These are phyloP conservation scores for Juncus inflexus DNA, from an alignment of 176 grass and related monocot genomes.

Conservation along the genomic window DNA sequence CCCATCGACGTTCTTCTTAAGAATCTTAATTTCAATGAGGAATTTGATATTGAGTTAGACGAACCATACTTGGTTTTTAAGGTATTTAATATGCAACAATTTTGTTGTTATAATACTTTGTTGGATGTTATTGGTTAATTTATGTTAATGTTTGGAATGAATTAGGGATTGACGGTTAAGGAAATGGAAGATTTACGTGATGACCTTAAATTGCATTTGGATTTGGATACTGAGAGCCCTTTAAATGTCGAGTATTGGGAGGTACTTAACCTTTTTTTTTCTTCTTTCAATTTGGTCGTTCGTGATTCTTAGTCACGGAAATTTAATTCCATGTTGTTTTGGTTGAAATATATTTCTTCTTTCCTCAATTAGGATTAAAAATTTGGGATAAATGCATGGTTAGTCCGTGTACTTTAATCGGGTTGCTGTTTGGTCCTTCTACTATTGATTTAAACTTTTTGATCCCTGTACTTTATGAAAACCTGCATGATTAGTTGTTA, in stretches of 20 bases:
- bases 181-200: conserved; percentile 90
- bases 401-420: too few relatives aligned
- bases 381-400: too few relatives aligned
- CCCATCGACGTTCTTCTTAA: conserved; percentile 96
- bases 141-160: conserved; percentile 15
- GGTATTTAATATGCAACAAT: conserved; percentile 33
- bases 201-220: conserved; percentile 98
- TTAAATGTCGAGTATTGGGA: conserved; percentile 88
- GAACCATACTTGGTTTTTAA: conserved; percentile 97
- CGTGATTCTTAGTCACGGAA: too few relatives aligned
- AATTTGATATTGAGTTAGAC: conserved; percentile 88
- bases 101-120: background rate
- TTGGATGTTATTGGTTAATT: conserved; percentile 8
- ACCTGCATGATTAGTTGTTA: too few relatives aligned
- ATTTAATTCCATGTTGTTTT: too few relatives aligned
- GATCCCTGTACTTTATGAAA: too few relatives aligned
- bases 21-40: conserved; percentile 71
- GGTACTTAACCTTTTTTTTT: conserved; percentile 36
- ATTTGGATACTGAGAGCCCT: conserved; percentile 71
- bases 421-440: too few relatives aligned
- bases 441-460: too few relatives aligned
- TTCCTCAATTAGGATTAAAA: too few relatives aligned
- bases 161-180: conserved; percentile 78
- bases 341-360: too few relatives aligned
- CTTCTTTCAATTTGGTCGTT: too few relatives aligned